phyloP scores from a whole-genome alignment of 441 rosid species.

The Erodium moschatum region DNA sequence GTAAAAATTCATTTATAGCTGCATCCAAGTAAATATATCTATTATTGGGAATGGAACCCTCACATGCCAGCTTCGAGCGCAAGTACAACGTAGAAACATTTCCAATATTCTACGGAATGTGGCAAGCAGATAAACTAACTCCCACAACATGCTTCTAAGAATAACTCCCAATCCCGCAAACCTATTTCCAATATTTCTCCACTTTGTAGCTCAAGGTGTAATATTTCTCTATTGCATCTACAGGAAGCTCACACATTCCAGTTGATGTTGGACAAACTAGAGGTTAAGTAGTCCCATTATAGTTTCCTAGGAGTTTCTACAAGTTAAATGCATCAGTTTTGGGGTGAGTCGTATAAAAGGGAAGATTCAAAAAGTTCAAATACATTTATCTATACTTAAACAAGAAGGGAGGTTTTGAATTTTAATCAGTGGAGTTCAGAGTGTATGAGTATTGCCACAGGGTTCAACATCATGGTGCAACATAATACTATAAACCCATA shows the following conservation, averaged over 20 bases:
- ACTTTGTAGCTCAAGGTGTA: neutral
- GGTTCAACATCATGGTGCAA: neutral
- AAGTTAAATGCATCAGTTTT: neutral
- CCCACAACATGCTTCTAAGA: neutral
- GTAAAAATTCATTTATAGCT: neutral
- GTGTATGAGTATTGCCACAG: neutral
- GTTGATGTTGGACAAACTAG: neutral
- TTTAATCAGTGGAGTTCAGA: neutral
- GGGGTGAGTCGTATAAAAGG: neutral
- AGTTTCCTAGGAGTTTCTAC: neutral
- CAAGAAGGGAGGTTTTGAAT: neutral
- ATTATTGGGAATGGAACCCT: neutral
- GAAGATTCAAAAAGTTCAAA: neutral
- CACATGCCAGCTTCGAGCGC: neutral
- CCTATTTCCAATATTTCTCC: neutral
- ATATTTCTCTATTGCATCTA: neutral
- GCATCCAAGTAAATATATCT: neutral
- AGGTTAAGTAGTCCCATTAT: neutral
- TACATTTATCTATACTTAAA: neutral
- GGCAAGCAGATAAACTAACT: conserved; percentile 1
- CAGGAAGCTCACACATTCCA: conserved; percentile 5
- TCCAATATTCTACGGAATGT: neutral
- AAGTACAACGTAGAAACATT: neutral
- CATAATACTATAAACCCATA: neutral
- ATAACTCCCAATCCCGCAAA: too few relatives aligned